These are phyloP conservation scores for Cordyceps cateniannulata DNA, from an alignment of 2,329 filamentous ascomycete genomes.

Conservation along the genomic window DNA sequence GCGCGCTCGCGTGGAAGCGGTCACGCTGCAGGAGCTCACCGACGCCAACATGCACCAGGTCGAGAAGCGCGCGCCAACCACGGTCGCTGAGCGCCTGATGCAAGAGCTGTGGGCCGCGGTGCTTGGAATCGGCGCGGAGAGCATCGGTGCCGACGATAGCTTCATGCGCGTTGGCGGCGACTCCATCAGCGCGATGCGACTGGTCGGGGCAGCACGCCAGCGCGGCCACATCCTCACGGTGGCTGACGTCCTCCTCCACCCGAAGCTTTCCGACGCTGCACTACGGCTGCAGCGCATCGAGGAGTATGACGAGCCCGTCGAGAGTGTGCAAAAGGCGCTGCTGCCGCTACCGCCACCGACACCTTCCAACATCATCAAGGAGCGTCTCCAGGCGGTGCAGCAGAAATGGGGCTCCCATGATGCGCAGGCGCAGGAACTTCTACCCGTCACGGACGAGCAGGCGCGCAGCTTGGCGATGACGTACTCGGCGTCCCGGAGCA, in stretches of 20 bases:
- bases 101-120: constrained; percentile 26
- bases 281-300: constrained; percentile 23
- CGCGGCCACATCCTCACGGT: constrained; percentile 20
- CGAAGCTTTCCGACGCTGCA: constrained; percentile 34
- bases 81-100: not conserved
- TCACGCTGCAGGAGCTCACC: not conserved
- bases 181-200: constrained; percentile 30
- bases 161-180: constrained; percentile 32
- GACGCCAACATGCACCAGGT: not conserved
- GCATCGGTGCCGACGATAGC: constrained; percentile 22
- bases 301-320: constrained; percentile 26
- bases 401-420: constrained; percentile 42
- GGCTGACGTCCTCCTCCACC: constrained; percentile 19
- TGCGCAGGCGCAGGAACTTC: constrained; percentile 31
- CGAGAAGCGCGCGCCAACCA: not conserved
- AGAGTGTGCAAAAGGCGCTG: not conserved
- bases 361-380: constrained; percentile 18
- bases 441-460: not conserved
- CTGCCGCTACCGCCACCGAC: not conserved
- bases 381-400: constrained; percentile 33
- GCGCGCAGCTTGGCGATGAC: not conserved
- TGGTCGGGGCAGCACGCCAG: constrained; percentile 25
- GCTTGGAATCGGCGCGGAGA: constrained; percentile 26
- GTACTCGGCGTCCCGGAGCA: constrained; percentile 1
- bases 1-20: not conserved